phyloP scores from a whole-genome alignment of 2,329 filamentous ascomycete species.

The Aspergillus puulaauensis region DNA sequence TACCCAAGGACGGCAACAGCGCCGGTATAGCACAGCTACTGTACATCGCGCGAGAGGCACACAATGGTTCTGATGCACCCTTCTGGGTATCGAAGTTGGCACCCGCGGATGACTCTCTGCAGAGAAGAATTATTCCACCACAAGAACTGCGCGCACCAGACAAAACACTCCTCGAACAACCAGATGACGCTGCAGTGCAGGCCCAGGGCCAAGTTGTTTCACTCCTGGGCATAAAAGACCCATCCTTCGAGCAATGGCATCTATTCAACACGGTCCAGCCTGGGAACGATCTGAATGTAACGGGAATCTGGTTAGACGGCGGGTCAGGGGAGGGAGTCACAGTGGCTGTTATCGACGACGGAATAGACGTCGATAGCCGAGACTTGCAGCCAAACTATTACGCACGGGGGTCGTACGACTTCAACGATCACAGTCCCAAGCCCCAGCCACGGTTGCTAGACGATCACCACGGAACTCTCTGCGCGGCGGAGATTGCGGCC shows the following conservation, averaged over 20 bases:
- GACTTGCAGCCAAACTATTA: constrained; percentile 95
- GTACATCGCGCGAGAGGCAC: constrained; percentile 47
- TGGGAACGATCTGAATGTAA: constrained; percentile 96
- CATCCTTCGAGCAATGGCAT: constrained; percentile 99
- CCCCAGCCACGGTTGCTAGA: constrained; percentile 81
- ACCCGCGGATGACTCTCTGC: too few relatives aligned
- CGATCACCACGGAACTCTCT: constrained; percentile 88
- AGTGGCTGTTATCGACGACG: constrained; percentile 94
- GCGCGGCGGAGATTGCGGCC: constrained; percentile 89
- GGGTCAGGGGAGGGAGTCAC: constrained; percentile 87
- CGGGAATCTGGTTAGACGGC: constrained; percentile 84
- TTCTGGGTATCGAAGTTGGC: constrained; percentile 12
- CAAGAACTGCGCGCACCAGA: too few relatives aligned
- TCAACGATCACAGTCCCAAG: constrained; percentile 79
- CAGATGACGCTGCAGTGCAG: constrained; percentile 50
- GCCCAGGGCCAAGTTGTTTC: constrained; percentile 62
- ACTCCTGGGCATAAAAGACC: constrained; percentile 73
- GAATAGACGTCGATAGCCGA: constrained; percentile 90
- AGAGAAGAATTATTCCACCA: too few relatives aligned
- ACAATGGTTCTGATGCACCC: constrained; percentile 38
- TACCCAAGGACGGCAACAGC: constrained; percentile 57
- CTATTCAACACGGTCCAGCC: constrained; percentile 76
- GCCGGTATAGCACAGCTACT: constrained; percentile 48
- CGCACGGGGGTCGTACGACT: constrained; percentile 88
- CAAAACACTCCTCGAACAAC: too few relatives aligned